These are phyloP conservation scores for Trypanosoma scelopori DNA, from an alignment of 208 protist genomes.

Conservation along the genomic window DNA sequence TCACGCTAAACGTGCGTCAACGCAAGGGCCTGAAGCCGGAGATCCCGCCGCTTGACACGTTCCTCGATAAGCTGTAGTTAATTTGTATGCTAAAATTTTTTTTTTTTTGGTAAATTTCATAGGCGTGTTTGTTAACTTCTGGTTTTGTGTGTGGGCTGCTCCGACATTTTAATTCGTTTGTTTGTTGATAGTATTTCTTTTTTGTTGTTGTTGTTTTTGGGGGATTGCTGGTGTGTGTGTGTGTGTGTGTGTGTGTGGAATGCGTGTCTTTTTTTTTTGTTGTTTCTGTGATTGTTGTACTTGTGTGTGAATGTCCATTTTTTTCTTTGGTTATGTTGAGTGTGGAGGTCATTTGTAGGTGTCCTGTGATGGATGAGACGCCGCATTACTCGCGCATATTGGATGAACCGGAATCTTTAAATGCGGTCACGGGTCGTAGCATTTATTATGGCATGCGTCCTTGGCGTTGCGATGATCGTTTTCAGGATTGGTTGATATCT, in stretches of 20 bases:
- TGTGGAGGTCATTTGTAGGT: no score
- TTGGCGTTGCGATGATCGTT: slow-evolving; percentile 84
- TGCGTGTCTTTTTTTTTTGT: slow-evolving; percentile 12
- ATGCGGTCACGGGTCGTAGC: slow-evolving; percentile 75
- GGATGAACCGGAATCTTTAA: slow-evolving; percentile 60
- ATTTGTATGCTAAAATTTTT: slow-evolving; percentile 14
- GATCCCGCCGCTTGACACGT: slow-evolving; percentile 92
- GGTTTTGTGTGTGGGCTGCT: no score
- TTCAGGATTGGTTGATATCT: slow-evolving; percentile 74
- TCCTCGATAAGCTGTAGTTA: slow-evolving; percentile 95
- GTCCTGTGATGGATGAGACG: slow-evolving; percentile 34
- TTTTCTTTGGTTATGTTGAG: no score
- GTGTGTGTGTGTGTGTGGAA: no score
- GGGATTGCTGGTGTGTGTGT: no score
- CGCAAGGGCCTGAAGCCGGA: slow-evolving; percentile 97
- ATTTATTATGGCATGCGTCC: slow-evolving; percentile 83
- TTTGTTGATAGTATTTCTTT: slow-evolving; percentile 7
- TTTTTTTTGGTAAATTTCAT: slow-evolving; percentile 1
- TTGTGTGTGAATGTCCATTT: no score
- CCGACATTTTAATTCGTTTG: slow-evolving; percentile 16
- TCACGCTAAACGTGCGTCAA: slow-evolving; percentile 88
- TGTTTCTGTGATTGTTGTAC: slow-evolving; percentile 14
- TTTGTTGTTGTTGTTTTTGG: slow-evolving; percentile 19
- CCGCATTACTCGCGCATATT: slow-evolving; percentile 73
- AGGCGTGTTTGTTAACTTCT: no score